Percentiles rank a stretch among this genome's conserved stretches.
Evolutionary conservation across 306 rosid species (phyloP).

Genomic region (Crataegus laevigata): DNA sequence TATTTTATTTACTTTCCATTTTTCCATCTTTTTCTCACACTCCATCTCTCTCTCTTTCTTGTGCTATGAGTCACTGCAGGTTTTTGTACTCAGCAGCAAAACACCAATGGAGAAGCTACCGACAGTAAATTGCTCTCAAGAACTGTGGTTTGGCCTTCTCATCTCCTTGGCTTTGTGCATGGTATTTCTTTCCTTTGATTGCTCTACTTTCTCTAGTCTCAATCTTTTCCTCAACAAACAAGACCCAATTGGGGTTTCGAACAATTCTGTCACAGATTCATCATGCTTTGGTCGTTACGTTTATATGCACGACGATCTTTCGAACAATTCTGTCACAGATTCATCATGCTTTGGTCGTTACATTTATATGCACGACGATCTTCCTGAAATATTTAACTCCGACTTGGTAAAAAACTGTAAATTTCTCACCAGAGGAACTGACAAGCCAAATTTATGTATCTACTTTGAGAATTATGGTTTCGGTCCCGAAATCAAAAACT

Average conservation of each 20-base stretch:
- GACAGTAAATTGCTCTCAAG: conserved; percentile 22
- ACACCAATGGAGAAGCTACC: conserved; percentile 33
- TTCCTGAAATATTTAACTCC: conserved; percentile 60
- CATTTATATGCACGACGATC: conserved; percentile 50
- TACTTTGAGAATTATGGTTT: conserved; percentile 56
- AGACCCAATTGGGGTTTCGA: conserved; percentile 9
- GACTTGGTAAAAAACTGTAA: conserved; percentile 43
- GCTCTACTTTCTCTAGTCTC: conserved; percentile 22
- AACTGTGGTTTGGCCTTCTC: conserved; percentile 37
- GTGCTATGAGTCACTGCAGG: no score
- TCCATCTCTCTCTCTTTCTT: background rate
- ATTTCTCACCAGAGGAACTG: conserved; percentile 62
- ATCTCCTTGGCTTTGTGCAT: conserved; percentile 33
- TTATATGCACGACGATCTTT: conserved; percentile 51
- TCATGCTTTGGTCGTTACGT: conserved; percentile 55
- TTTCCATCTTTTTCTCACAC: background rate
- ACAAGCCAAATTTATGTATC: conserved; percentile 61
- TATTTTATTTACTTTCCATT: background rate
- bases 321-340: conserved; percentile 15
- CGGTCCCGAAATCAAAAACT: conserved; percentile 38
- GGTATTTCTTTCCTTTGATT: conserved; percentile 34
- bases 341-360: conserved; percentile 57
- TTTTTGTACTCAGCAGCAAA: no score
- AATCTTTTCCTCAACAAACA: conserved; percentile 12
- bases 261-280: conserved; percentile 20